Evolutionary conservation across 345 rosid genomes (phyloP), one percentile per base, ranked within the genome.

Genomic region (Pugionium dolabratum): DNA sequence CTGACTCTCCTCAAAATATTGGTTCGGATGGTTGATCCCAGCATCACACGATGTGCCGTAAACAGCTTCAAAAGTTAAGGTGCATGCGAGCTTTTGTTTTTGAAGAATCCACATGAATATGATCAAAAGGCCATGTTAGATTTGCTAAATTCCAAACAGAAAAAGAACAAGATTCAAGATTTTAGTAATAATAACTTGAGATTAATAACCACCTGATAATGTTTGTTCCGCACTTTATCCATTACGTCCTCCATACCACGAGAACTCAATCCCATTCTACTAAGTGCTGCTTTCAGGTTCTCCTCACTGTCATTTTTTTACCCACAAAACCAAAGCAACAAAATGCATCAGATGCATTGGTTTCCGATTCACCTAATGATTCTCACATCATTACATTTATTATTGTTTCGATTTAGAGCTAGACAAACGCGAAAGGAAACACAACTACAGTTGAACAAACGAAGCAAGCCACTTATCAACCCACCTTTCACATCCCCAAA

Each of bases 11-110:
- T 65, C 80, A 64, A 90, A 86, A 80, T 88, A 90, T 71, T 88
- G 96, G 58, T 85, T 90, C 3, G 96, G 97, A 83, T 94, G 99
- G 70, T 90, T 94, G 79, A 90, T 83, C 28, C 96, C 97, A 58
- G 91, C 75, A 76, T 88, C 97, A 59, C 82, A 78, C 27, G 89
- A 68, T 59, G 82, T 73, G 47, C 83, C 80, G 54, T 90, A 90
- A 69, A 90, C 75, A 57, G 87, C 88, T 78, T 90, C 99, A 67
- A 88, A 94, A 1, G 90, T 86, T 62, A 90, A 69, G 26, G 99
- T 94, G 81, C 97, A 94, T 6, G 96, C 96, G 70, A 94, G 77
- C 99, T 93, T 85, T 62, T 66, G 32, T 66, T 43, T 43, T 61
- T 59, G 46, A 10, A 42, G 25, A 52, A 40, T 60, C 45, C 60